These are phyloP conservation scores for Komagataella ulmi DNA, from an alignment of 805 yeast genomes.

Conservation along the genomic window DNA sequence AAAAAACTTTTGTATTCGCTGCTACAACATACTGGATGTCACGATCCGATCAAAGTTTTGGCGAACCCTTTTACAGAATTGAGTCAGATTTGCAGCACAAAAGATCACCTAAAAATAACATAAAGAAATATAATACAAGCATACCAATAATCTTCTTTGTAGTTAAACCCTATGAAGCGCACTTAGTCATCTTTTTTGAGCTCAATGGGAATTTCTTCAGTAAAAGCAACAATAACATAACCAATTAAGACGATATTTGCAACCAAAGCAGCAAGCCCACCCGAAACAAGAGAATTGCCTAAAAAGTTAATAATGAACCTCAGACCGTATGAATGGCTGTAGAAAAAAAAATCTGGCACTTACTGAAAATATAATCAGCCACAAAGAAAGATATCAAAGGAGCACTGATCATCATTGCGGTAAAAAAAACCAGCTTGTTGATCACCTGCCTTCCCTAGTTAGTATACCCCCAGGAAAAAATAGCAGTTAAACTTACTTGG, in stretches of 20 bases:
- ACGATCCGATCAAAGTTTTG: neutral
- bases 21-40: neutral
- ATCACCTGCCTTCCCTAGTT: slow-evolving; percentile 36
- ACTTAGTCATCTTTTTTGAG: slow-evolving; percentile 17
- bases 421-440: slow-evolving; percentile 57
- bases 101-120: neutral
- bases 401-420: slow-evolving; percentile 60
- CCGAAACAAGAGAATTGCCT: slow-evolving; percentile 52
- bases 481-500: slow-evolving; percentile 15
- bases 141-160: neutral
- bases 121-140: neutral
- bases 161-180: neutral
- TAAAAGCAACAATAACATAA: slow-evolving; percentile 62
- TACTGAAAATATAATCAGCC: slow-evolving; percentile 26
- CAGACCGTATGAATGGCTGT: neutral
- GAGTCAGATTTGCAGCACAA: neutral
- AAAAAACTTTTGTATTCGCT: neutral
- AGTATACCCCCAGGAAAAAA: neutral
- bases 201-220: slow-evolving; percentile 34
- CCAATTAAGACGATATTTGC: slow-evolving; percentile 68
- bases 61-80: neutral
- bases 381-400: slow-evolving; percentile 55
- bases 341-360: slow-evolving; percentile 1
- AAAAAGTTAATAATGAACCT: slow-evolving; percentile 2
- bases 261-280: slow-evolving; percentile 67